Conservation (phyloP, 805 yeast species). For the Ascoidea rubescens region DNA sequence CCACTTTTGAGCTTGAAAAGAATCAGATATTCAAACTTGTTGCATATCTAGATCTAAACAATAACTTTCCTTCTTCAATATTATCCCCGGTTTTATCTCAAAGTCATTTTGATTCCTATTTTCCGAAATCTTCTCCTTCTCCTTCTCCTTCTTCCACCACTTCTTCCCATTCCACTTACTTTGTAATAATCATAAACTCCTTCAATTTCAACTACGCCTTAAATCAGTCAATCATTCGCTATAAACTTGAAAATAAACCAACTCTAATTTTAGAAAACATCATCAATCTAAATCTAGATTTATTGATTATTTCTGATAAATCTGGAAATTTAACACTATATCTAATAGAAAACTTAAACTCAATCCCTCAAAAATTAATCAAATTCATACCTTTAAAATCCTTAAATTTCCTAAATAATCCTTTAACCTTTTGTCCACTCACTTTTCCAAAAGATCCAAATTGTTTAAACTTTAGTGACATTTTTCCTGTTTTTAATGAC, state of each 20-base stretch:
- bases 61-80: too few species aligned
- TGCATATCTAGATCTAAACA: too few species aligned
- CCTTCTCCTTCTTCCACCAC: constrained; percentile 3
- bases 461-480: constrained; percentile 22
- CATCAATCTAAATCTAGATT: constrained; percentile 23
- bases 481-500: constrained; percentile 14
- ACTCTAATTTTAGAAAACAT: constrained; percentile 14
- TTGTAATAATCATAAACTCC: constrained; percentile 27
- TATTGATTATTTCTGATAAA: constrained; percentile 26
- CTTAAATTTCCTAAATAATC: not conserved
- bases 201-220: constrained; percentile 20
- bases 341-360: constrained; percentile 35
- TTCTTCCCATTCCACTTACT: constrained; percentile 7
- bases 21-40: too few species aligned
- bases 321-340: constrained; percentile 28
- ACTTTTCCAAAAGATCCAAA: constrained; percentile 16
- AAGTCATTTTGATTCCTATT: constrained; percentile 21
- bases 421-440: not conserved
- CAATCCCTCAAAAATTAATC: constrained; percentile 42
- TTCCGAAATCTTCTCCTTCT: constrained; percentile 44
- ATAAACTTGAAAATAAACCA: constrained; percentile 3
- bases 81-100: too few species aligned
- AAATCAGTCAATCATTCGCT: constrained; percentile 3
- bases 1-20: constrained; percentile 46
- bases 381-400: constrained; percentile 18